Evolutionary conservation across 441 rosid genomes (phyloP), one percentile per base, ranked within the genome.

Genomic region (Pelargonium myrrhifolium): DNA sequence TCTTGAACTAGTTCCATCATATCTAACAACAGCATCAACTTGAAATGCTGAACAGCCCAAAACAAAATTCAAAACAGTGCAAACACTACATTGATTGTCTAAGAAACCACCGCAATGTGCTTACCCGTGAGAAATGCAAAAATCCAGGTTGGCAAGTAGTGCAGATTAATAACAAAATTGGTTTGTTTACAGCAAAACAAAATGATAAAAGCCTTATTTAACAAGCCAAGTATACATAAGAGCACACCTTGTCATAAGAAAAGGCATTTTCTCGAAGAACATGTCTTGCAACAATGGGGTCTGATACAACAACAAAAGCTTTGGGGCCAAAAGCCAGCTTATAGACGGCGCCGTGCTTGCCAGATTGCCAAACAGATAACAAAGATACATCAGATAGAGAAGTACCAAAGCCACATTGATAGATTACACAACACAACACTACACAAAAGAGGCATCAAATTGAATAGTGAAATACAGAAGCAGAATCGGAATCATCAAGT

Each of bases 311-410:
- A 72, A 93, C 97, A 80, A 93, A 93, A 8, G 98, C 90, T 72
- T 93, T 93, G 49, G 97, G 98, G 58, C 98, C 98, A 83, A 93
- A 93, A 66, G 98, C 97, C 77, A 93, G 97, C 67, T 93, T 93
- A 74, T 87, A 93, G 20, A 93, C 92, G 9, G 96, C 84, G 64
- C 98, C 98, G 71, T 90, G 90, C 98, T n/a, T 93, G 89, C 77
- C 72, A 69, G 59, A 21, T 53, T 15, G 18, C 9, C 59, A 18
- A 53, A 53, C 59, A 53, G 12, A 53, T 21, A 47, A 72, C 8
- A 59, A 69, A 67, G 28, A 68, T 55, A 75, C 26, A 40, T 58
- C 62, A 63, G 51, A 45, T 42, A 56, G 24, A 62, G 8, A 61
- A 64, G 63, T 31, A 28, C 24, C 64, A 69, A 67, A 70, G 68